phyloP scores from a whole-genome alignment of 2,329 filamentous ascomycete species.

The Apiospora kogelbergensis region DNA sequence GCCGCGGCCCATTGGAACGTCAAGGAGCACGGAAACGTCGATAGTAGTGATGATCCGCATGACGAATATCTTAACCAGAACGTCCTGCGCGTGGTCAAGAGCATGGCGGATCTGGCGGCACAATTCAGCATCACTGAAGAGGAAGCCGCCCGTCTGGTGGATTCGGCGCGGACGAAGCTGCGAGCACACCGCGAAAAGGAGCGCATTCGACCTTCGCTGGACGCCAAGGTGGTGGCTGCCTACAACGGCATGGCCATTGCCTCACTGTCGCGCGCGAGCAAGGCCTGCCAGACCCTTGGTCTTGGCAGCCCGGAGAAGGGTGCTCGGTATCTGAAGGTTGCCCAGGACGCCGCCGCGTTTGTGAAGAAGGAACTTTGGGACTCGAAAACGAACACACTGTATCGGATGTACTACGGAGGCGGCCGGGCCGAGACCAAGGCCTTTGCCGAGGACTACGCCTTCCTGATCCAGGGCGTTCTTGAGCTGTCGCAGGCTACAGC shows the following conservation, averaged over 20 bases:
- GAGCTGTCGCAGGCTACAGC: constrained; percentile 83
- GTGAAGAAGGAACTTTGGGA: constrained; percentile 76
- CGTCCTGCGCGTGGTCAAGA: constrained; percentile 72
- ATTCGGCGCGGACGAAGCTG: constrained; percentile 66
- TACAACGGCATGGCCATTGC: constrained; percentile 91
- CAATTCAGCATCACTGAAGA: constrained; percentile 72
- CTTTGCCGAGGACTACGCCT: constrained; percentile 95
- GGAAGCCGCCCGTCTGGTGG: constrained; percentile 68
- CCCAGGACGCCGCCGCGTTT: constrained; percentile 68
- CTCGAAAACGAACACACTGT: constrained; percentile 58
- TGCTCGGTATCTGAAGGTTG: constrained; percentile 61
- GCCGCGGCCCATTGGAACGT: constrained; percentile 85
- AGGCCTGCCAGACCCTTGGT: constrained; percentile 22
- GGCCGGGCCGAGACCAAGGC: constrained; percentile 63
- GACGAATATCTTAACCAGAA: constrained; percentile 96
- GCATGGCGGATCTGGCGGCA: constrained; percentile 66
- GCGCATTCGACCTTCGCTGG: constrained; percentile 73
- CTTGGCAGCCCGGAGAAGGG: constrained; percentile 49
- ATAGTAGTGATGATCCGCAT: constrained; percentile 78
- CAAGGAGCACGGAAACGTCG: constrained; percentile 80
- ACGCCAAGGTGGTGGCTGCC: constrained; percentile 83
- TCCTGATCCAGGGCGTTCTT: constrained; percentile 78
- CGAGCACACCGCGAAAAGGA: constrained; percentile 70
- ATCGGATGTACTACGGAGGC: constrained; percentile 71
- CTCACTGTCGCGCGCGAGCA: constrained; percentile 74